phyloP scores from a whole-genome alignment of 2,329 filamentous ascomycete species.

The Dryadomyces sulphureus region DNA sequence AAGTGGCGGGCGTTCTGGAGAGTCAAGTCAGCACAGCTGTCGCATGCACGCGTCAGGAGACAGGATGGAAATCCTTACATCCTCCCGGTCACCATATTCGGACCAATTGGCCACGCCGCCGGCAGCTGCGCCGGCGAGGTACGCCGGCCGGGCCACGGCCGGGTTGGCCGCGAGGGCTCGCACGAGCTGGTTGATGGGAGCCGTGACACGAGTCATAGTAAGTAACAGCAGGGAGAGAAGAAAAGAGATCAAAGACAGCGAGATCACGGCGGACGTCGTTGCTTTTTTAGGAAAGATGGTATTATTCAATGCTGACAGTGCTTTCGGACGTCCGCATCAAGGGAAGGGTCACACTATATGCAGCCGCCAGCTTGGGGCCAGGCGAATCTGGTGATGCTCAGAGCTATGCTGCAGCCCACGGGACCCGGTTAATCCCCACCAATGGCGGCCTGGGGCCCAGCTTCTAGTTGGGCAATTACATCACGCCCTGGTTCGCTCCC shows the following conservation, averaged over 20 bases:
- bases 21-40: not conserved
- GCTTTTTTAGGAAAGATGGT: too few species aligned
- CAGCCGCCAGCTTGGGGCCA: not conserved
- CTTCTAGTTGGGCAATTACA: not conserved
- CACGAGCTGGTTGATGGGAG: constrained; percentile 32
- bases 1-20: constrained; percentile 20
- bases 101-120: constrained; percentile 23
- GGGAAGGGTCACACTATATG: constrained; percentile 3
- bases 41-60: too few species aligned
- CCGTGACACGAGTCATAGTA: constrained; percentile 34
- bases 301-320: too few species aligned
- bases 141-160: constrained; percentile 18
- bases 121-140: constrained; percentile 16
- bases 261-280: too few species aligned
- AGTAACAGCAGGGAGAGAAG: not conserved
- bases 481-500: not conserved
- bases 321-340: constrained; percentile 1
- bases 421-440: not conserved
- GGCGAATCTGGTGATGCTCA: not conserved
- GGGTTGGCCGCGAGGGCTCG: constrained; percentile 30
- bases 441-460: not conserved
- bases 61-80: constrained; percentile 18
- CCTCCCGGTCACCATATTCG: constrained; percentile 26
- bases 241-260: not conserved
- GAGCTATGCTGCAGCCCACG: not conserved